Percentiles rank a stretch among this genome's conserved stretches.
Conservation (phyloP, 2,329 filamentous ascomycete genomes). For the Fusarium equiseti region DNA sequence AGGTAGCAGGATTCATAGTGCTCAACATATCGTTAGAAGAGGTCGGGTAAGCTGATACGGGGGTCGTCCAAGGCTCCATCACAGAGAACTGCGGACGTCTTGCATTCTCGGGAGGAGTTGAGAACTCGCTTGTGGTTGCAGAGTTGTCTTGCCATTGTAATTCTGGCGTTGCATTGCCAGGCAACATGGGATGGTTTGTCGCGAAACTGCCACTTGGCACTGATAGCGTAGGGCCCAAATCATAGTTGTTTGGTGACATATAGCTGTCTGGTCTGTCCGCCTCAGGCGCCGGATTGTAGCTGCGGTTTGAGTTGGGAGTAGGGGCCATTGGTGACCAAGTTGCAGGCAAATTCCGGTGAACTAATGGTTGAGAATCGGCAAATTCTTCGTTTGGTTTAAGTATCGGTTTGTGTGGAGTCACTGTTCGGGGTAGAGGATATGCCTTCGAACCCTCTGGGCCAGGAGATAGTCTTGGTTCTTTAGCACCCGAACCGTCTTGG, state of each 20-base stretch:
- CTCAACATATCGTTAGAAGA: constrained; percentile 27
- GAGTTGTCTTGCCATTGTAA: constrained; percentile 55
- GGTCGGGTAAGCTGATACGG: constrained; percentile 47
- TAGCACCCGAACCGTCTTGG: constrained; percentile 30
- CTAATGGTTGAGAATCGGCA: constrained; percentile 14
- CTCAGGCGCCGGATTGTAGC: constrained; percentile 26
- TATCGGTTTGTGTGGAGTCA: constrained; percentile 12
- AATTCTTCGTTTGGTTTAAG: constrained; percentile 3
- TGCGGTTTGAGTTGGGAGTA: constrained; percentile 19
- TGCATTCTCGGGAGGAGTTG: constrained; percentile 58
- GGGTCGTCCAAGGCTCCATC: constrained; percentile 51
- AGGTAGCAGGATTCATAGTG: constrained; percentile 41
- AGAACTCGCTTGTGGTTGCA: constrained; percentile 61
- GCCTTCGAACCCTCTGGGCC: constrained; percentile 35
- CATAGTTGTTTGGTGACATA: constrained; percentile 41
- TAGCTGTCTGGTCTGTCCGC: constrained; percentile 40
- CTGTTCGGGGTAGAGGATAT: constrained; percentile 26
- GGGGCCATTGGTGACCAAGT: constrained; percentile 43
- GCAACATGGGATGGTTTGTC: constrained; percentile 40
- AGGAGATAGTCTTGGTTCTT: constrained; percentile 8
- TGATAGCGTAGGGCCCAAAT: constrained; percentile 38
- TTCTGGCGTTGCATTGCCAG: constrained; percentile 36
- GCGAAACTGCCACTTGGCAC: constrained; percentile 29
- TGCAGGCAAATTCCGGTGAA: constrained; percentile 20
- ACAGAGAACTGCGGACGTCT: constrained; percentile 45